Conservation (phyloP, 768 basidiomycete species). For the Collybiopsis confluens region DNA sequence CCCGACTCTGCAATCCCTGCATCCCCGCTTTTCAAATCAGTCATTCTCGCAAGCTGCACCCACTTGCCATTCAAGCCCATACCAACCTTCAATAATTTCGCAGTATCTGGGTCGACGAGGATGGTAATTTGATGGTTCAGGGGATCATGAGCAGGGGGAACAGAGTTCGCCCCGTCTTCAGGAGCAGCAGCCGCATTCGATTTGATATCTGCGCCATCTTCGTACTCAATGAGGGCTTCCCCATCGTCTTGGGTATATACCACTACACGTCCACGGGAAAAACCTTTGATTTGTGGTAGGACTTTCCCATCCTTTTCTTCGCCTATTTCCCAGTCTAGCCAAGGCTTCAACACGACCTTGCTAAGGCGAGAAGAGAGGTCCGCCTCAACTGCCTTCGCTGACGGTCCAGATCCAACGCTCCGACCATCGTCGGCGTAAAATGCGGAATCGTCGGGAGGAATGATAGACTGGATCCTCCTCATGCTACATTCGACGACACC, state of each 20-base stretch:
- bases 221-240: not conserved
- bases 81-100: conserved; percentile 16
- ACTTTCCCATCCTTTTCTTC: not conserved
- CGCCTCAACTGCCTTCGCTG: conserved; percentile 27
- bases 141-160: conserved; percentile 18
- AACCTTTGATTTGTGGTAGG: not conserved
- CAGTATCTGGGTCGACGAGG: conserved; percentile 19
- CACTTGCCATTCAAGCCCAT: conserved; percentile 31
- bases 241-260: not conserved
- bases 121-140: conserved; percentile 20
- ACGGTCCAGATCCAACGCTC: conserved; percentile 15
- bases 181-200: not conserved
- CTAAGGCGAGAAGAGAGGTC: conserved; percentile 32
- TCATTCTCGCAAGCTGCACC: conserved; percentile 25
- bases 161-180: not conserved
- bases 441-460: conserved; percentile 29
- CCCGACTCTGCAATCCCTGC: not conserved
- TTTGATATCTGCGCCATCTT: not conserved
- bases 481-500: conserved; percentile 66
- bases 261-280: not conserved
- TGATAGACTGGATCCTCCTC: conserved; percentile 48
- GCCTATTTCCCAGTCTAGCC: conserved; percentile 27
- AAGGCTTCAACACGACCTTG: conserved; percentile 42
- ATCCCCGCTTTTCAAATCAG: conserved; percentile 1
- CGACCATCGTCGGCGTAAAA: not conserved